These are phyloP conservation scores for Psilocybe tampanensis DNA, from an alignment of 768 basidiomycete species.

Conservation along the genomic window DNA sequence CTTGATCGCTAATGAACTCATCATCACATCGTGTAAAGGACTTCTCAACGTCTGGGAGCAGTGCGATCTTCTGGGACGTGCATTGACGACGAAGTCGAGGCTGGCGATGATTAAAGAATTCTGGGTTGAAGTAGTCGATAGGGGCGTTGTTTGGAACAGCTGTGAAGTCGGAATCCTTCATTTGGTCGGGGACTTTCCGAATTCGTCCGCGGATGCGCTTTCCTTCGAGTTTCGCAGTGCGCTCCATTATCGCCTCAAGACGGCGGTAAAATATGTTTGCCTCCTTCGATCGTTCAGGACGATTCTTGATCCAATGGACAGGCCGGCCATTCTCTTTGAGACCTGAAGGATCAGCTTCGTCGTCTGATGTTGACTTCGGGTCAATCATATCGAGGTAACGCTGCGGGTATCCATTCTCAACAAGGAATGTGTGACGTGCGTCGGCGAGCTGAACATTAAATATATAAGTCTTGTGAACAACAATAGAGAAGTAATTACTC, in stretches of 20 bases:
- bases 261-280: constrained; percentile 8
- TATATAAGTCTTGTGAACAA: neutral
- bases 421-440: constrained; percentile 5
- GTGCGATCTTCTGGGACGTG: too few species aligned
- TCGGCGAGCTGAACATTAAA: constrained; percentile 6
- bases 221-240: constrained; percentile 1
- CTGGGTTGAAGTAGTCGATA: constrained; percentile 18
- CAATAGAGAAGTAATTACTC: neutral
- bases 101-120: constrained; percentile 12
- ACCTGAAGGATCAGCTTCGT: constrained; percentile 9
- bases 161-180: constrained; percentile 1
- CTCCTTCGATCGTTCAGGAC: constrained; percentile 11
- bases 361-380: constrained; percentile 15
- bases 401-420: constrained; percentile 6
- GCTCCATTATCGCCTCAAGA: too few species aligned
- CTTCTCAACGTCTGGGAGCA: too few species aligned
- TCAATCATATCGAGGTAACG: constrained; percentile 7
- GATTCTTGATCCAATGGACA: constrained; percentile 5
- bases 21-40: too few species aligned
- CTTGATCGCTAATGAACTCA: too few species aligned
- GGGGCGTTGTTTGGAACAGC: constrained; percentile 11
- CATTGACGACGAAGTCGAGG: too few species aligned
- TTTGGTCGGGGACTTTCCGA: constrained; percentile 3
- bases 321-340: neutral
- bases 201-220: constrained; percentile 5